These are phyloP conservation scores for Lithocarpus polystachyus DNA, from an alignment of 306 rosid species.

Conservation along the genomic window DNA sequence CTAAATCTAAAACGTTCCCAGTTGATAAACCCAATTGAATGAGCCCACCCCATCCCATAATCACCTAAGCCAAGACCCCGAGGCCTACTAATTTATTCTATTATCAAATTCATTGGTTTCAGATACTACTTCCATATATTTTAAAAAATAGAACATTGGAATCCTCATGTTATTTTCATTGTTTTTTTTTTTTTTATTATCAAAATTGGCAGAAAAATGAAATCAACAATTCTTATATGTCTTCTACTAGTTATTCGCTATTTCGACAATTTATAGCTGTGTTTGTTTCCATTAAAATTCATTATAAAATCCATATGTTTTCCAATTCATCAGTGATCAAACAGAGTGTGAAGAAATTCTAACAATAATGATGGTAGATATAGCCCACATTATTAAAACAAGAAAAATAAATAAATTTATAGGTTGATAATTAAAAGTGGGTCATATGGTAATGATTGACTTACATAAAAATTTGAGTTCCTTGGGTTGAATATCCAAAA, in stretches of 20 bases:
- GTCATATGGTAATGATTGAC: constrained; percentile 24
- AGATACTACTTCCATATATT: neutral
- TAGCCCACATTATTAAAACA: neutral
- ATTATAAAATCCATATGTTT: neutral
- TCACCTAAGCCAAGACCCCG: neutral
- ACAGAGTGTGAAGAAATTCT: neutral
- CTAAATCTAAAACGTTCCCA: too few species aligned
- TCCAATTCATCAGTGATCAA: neutral
- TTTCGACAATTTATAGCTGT: neutral
- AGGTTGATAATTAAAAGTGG: neutral
- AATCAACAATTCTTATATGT: neutral
- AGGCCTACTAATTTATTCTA: neutral
- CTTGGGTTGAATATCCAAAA: constrained; percentile 74
- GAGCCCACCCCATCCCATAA: neutral
- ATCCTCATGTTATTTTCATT: too few species aligned
- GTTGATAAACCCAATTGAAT: neutral
- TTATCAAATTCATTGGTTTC: neutral
- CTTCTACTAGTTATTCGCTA: neutral
- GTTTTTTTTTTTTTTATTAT: too few species aligned
- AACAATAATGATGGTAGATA: neutral
- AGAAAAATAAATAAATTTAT: neutral
- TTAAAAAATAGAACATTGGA: too few species aligned
- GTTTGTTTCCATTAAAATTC: neutral
- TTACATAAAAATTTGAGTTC: constrained; percentile 75
- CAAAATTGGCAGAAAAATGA: too few species aligned